phyloP scores from a whole-genome alignment of 768 basidiomycete genomes.

The Boletales sp. region DNA sequence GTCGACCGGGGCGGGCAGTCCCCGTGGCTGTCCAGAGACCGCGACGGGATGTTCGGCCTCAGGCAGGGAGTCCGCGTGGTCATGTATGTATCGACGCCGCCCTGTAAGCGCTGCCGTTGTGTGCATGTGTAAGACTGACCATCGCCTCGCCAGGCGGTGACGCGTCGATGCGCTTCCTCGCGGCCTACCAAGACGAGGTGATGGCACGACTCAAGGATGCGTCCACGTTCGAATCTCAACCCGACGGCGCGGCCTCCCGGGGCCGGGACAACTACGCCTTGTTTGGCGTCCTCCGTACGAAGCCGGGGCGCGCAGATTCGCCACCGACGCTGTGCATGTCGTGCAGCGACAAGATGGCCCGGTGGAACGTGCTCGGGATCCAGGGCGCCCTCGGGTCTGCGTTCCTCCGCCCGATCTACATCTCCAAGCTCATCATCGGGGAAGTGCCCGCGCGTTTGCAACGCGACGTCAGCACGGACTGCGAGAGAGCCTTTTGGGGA shows the following conservation, averaged over 20 bases:
- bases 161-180: slow-evolving; percentile 78
- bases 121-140: slow-evolving; percentile 30
- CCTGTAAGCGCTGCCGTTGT: slow-evolving; percentile 49
- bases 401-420: slow-evolving; percentile 59
- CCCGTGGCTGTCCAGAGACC: slow-evolving; percentile 42
- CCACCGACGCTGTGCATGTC: slow-evolving; percentile 82
- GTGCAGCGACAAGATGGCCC: slow-evolving; percentile 92
- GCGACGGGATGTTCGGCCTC: slow-evolving; percentile 44
- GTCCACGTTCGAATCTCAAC: slow-evolving; percentile 30
- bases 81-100: slow-evolving; percentile 77
- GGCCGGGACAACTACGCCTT: slow-evolving; percentile 80
- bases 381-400: slow-evolving; percentile 75
- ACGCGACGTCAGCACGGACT: slow-evolving; percentile 51
- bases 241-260: slow-evolving; percentile 47
- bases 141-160: slow-evolving; percentile 64
- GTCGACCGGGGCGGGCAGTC: slow-evolving; percentile 34
- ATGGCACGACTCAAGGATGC: slow-evolving; percentile 70
- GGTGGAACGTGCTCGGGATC: slow-evolving; percentile 80
- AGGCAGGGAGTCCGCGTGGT: slow-evolving; percentile 46
- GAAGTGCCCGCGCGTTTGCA: slow-evolving; percentile 50
- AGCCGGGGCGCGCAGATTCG: slow-evolving; percentile 90
- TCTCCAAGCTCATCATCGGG: slow-evolving; percentile 66
- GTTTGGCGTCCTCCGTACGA: slow-evolving; percentile 81
- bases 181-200: slow-evolving; percentile 65
- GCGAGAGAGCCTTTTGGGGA: slow-evolving; percentile 61